Evolutionary conservation across 2,329 filamentous ascomycete species (phyloP).

Genomic region (Neopestalotiopsis sp.): DNA sequence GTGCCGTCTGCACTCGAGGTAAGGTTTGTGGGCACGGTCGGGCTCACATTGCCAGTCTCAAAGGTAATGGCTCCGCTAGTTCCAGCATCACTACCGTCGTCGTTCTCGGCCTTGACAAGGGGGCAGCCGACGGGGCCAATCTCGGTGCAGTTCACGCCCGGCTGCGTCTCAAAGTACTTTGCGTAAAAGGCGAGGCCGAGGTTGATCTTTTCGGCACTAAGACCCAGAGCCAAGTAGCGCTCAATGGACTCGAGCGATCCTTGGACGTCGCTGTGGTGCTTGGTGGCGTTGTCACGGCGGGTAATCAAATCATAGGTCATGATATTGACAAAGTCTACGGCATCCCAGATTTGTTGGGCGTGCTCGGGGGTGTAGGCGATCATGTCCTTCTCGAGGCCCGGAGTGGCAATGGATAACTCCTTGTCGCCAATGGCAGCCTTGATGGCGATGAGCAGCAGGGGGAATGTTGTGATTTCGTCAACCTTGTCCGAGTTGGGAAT

Average conservation of each 20-base stretch:
- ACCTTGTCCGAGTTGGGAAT: slow-evolving; percentile 64
- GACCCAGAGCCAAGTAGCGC: slow-evolving; percentile 63
- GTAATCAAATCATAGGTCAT: slow-evolving; percentile 59
- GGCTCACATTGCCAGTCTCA: slow-evolving; percentile 37
- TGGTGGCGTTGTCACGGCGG: slow-evolving; percentile 67
- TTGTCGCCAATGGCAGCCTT: slow-evolving; percentile 64
- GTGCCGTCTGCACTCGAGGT: slow-evolving; percentile 34
- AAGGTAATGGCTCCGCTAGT: slow-evolving; percentile 65
- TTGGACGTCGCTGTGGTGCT: slow-evolving; percentile 68
- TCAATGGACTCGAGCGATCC: slow-evolving; percentile 60
- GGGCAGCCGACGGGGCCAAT: slow-evolving; percentile 56
- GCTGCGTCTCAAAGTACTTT: slow-evolving; percentile 65
- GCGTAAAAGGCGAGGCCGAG: slow-evolving; percentile 72
- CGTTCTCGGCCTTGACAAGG: slow-evolving; percentile 63
- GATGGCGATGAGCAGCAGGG: slow-evolving; percentile 63
- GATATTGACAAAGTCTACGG: slow-evolving; percentile 72
- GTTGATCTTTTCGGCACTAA: slow-evolving; percentile 59
- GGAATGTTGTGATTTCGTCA: slow-evolving; percentile 69
- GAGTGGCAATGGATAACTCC: slow-evolving; percentile 71
- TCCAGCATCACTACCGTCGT: slow-evolving; percentile 61
- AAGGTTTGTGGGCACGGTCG: slow-evolving; percentile 31
- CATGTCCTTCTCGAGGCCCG: slow-evolving; percentile 68
- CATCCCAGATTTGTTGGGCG: slow-evolving; percentile 61
- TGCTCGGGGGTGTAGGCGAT: slow-evolving; percentile 67
- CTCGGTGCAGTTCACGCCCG: slow-evolving; percentile 43